phyloP scores from a whole-genome alignment of 257 asterid species.

The Jasminum sambac region DNA sequence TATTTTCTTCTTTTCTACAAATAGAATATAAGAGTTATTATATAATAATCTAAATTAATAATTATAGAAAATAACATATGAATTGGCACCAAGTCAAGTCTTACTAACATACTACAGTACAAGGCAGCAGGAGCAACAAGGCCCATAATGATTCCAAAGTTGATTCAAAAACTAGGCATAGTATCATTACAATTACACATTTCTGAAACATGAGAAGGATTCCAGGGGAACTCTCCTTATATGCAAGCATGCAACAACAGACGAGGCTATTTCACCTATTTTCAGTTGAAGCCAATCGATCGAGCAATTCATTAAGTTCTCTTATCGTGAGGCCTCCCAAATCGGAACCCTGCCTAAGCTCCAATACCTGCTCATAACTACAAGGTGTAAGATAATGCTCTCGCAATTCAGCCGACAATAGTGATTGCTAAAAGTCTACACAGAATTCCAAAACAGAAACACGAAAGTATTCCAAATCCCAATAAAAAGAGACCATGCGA shows the following conservation, averaged over 20 bases:
- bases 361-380: slow-evolving; percentile 59
- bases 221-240: slow-evolving; percentile 8
- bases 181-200: not conserved
- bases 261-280: slow-evolving; percentile 48
- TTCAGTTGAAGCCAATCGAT: slow-evolving; percentile 75
- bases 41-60: not conserved
- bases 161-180: slow-evolving; percentile 9
- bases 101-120: not conserved
- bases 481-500: not conserved
- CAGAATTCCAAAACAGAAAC: not conserved
- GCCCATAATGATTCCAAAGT: slow-evolving; percentile 2
- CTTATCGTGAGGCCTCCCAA: slow-evolving; percentile 75
- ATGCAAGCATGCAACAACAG: slow-evolving; percentile 7
- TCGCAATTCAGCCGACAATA: slow-evolving; percentile 3
- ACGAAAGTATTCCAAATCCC: not conserved
- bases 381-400: slow-evolving; percentile 16
- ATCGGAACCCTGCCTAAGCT: slow-evolving; percentile 75
- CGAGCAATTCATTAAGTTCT: slow-evolving; percentile 80
- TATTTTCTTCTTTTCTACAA: slow-evolving; percentile 10
- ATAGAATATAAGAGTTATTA: slow-evolving; percentile 11
- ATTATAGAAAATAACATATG: not conserved
- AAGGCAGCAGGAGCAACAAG: slow-evolving; percentile 11
- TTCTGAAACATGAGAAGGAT: not conserved
- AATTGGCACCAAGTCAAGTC: slow-evolving; percentile 13
- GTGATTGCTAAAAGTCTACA: not conserved